These are phyloP conservation scores for Globisporangium spiculum DNA, from an alignment of 352 stramenopile species.

Conservation along the genomic window DNA sequence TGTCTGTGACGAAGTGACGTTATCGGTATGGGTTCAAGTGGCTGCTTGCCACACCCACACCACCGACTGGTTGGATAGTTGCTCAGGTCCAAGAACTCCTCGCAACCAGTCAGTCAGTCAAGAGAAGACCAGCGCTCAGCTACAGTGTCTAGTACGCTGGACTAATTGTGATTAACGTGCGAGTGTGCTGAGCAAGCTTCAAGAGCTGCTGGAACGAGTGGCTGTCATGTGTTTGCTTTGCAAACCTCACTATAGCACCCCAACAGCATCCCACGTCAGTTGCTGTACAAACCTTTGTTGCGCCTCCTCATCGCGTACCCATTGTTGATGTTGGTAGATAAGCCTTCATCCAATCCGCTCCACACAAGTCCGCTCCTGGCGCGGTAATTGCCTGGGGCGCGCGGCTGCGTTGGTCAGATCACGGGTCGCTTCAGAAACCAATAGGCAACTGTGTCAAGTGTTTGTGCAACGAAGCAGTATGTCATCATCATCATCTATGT, in stretches of 20 bases:
- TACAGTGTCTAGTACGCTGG: background rate
- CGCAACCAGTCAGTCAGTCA: background rate
- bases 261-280: no score
- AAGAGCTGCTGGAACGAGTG: background rate
- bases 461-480: background rate
- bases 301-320: no score
- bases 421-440: background rate
- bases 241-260: no score
- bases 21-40: background rate
- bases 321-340: no score
- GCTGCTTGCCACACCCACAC: background rate
- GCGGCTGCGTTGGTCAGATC: background rate
- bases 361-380: no score
- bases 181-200: background rate
- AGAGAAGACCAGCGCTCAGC: background rate
- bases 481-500: no score
- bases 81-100: background rate
- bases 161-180: background rate
- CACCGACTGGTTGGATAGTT: background rate
- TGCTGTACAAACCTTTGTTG: no score
- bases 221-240: background rate
- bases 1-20: background rate
- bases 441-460: background rate
- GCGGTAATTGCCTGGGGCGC: no score
- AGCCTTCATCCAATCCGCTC: no score